Evolutionary conservation across 139 green algal genomes (phyloP).

Genomic region (Trebouxia sp.): DNA sequence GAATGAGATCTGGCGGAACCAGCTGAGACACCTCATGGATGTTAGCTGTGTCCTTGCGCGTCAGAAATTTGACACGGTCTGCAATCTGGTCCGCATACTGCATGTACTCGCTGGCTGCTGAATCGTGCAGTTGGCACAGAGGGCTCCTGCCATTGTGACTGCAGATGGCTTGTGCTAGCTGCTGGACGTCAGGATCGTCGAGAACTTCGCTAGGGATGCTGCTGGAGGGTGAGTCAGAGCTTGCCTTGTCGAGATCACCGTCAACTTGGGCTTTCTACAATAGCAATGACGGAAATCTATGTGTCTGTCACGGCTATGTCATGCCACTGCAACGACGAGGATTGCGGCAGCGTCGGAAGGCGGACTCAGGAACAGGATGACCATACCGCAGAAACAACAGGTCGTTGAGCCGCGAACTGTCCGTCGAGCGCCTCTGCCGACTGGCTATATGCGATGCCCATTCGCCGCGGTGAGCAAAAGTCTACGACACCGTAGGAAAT

Average conservation of each 20-base stretch:
- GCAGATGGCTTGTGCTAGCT: neutral
- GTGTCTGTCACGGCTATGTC: too few species aligned
- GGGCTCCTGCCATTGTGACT: neutral
- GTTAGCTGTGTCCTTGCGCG: neutral
- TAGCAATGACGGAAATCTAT: too few species aligned
- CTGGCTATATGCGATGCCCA: neutral
- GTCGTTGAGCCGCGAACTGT: too few species aligned
- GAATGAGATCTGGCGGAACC: neutral
- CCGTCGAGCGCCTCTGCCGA: neutral
- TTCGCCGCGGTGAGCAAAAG: too few species aligned
- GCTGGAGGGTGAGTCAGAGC: neutral
- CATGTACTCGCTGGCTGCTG: neutral
- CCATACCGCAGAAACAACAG: neutral
- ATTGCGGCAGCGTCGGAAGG: neutral
- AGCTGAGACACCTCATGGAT: neutral
- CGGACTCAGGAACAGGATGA: neutral
- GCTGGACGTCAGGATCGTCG: neutral
- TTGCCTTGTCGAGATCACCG: neutral
- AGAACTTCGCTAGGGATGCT: neutral
- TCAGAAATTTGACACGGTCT: neutral
- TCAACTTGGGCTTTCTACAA: neutral
- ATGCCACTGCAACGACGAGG: too few species aligned
- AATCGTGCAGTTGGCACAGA: neutral
- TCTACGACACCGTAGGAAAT: too few species aligned
- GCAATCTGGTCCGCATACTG: neutral